phyloP scores from a whole-genome alignment of 768 basidiomycete genomes.

The Lentinula raphanica region DNA sequence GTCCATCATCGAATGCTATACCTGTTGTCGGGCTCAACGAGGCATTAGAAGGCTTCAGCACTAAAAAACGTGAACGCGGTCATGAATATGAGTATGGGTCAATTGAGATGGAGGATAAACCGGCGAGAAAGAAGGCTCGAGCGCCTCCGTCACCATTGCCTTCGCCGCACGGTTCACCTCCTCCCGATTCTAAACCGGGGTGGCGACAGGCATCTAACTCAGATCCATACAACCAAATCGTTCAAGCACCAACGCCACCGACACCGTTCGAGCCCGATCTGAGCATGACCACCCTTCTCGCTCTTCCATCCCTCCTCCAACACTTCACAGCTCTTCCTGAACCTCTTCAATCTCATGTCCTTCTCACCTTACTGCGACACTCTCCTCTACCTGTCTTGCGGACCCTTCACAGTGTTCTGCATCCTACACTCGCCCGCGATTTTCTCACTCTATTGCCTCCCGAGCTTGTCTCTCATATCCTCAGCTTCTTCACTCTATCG shows the following conservation, averaged over 20 bases:
- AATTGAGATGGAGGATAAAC: slow-evolving; percentile 49
- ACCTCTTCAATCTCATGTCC: slow-evolving; percentile 85
- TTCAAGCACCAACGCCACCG: not conserved
- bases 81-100: slow-evolving; percentile 40
- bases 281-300: slow-evolving; percentile 76
- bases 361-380: slow-evolving; percentile 88
- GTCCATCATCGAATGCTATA: slow-evolving; percentile 12
- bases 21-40: slow-evolving; percentile 64
- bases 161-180: slow-evolving; percentile 1
- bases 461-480: slow-evolving; percentile 85
- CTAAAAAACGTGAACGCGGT: slow-evolving; percentile 60
- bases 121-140: slow-evolving; percentile 69
- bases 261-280: slow-evolving; percentile 65
- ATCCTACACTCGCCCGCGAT: slow-evolving; percentile 88
- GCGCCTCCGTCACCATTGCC: slow-evolving; percentile 29
- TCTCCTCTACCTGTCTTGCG: slow-evolving; percentile 89
- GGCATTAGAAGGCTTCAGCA: slow-evolving; percentile 78
- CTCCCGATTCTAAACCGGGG: not conserved
- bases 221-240: not conserved
- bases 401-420: slow-evolving; percentile 81
- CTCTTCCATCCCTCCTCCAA: slow-evolving; percentile 75
- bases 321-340: slow-evolving; percentile 80
- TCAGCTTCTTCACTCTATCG: slow-evolving; percentile 78
- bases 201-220: slow-evolving; percentile 16
- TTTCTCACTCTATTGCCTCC: slow-evolving; percentile 89